Percentiles rank a stretch among this genome's conserved stretches.
Evolutionary conservation across 2,329 filamentous ascomycete species (phyloP).

Genomic region (Arthrobotrys conoides): DNA sequence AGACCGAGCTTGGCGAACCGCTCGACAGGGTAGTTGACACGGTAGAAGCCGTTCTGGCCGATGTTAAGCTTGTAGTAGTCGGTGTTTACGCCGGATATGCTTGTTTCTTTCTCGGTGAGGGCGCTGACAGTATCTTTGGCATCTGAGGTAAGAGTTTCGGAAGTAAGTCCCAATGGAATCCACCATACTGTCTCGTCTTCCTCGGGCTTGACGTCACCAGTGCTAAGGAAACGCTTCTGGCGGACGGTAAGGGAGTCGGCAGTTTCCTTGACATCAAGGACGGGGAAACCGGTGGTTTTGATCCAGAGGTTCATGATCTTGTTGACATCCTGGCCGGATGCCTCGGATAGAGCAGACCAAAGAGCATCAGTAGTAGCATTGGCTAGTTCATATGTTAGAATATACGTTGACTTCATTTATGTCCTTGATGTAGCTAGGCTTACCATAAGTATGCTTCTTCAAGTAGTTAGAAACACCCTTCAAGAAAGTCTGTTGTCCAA

Average conservation of each 20-base stretch:
- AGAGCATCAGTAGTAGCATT: slow-evolving; percentile 93
- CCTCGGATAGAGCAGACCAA: slow-evolving; percentile 88
- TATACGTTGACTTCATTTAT: not conserved
- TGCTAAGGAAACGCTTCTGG: slow-evolving; percentile 90
- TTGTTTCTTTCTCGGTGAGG: slow-evolving; percentile 82
- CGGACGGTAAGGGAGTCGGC: slow-evolving; percentile 84
- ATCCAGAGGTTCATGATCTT: slow-evolving; percentile 96
- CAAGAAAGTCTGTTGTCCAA: slow-evolving; percentile 89
- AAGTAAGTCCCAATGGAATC: slow-evolving; percentile 89
- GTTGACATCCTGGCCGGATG: slow-evolving; percentile 87
- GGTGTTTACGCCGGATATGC: slow-evolving; percentile 79
- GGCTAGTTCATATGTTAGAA: slow-evolving; percentile 30
- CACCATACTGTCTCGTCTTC: slow-evolving; percentile 96
- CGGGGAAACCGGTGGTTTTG: slow-evolving; percentile 92
- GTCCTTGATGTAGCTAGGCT: slow-evolving; percentile 21
- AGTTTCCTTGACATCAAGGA: slow-evolving; percentile 87
- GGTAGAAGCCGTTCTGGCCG: slow-evolving; percentile 88
- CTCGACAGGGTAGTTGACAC: slow-evolving; percentile 91
- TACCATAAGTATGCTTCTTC: slow-evolving; percentile 86
- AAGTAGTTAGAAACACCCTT: slow-evolving; percentile 91
- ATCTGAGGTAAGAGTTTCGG: slow-evolving; percentile 74
- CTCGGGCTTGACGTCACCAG: slow-evolving; percentile 89
- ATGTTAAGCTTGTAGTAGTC: slow-evolving; percentile 95
- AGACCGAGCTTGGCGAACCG: slow-evolving; percentile 84
- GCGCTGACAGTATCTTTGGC: slow-evolving; percentile 73